Percentiles rank a stretch among this genome's conserved stretches.
phyloP scores from a whole-genome alignment of 2,329 filamentous ascomycete genomes.

The Fusarium proliferatum region DNA sequence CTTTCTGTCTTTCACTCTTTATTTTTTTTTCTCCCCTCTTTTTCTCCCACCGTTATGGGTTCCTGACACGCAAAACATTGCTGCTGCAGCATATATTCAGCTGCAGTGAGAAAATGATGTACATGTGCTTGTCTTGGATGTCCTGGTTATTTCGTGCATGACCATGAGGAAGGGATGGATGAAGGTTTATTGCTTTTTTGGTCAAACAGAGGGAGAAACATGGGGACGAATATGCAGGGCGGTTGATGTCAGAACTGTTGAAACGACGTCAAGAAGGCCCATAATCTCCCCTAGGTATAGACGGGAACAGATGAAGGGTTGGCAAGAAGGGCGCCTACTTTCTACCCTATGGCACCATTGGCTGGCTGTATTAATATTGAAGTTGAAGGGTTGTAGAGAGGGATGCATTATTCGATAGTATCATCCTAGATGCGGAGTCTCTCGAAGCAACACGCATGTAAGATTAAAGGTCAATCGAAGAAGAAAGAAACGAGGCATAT shows the following conservation, averaged over 20 bases:
- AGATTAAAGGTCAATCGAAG: background rate
- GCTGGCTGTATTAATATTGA: background rate
- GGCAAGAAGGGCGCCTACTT: background rate
- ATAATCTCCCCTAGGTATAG: conserved; percentile 4
- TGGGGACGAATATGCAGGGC: conserved; percentile 14
- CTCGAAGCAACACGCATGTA: background rate
- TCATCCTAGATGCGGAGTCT: background rate
- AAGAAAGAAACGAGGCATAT: background rate
- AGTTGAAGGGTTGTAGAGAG: conserved; percentile 15
- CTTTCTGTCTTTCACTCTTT: background rate
- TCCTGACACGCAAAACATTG: background rate
- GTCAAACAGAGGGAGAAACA: conserved; percentile 17
- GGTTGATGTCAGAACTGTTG: background rate
- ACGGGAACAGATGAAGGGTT: conserved; percentile 8
- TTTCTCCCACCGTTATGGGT: background rate
- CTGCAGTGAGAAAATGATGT: conserved; percentile 25
- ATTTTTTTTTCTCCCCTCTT: background rate
- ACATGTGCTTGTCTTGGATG: conserved; percentile 25
- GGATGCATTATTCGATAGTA: conserved; percentile 13
- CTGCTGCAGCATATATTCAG: background rate
- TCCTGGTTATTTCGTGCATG: conserved; percentile 31
- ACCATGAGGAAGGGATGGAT: conserved; percentile 22
- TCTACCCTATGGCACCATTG: background rate
- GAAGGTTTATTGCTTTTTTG: conserved; percentile 38
- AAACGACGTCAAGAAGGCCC: conserved; percentile 4